phyloP scores from a whole-genome alignment of 148 eudicot genomes.

The Fallopia convolvulus region DNA sequence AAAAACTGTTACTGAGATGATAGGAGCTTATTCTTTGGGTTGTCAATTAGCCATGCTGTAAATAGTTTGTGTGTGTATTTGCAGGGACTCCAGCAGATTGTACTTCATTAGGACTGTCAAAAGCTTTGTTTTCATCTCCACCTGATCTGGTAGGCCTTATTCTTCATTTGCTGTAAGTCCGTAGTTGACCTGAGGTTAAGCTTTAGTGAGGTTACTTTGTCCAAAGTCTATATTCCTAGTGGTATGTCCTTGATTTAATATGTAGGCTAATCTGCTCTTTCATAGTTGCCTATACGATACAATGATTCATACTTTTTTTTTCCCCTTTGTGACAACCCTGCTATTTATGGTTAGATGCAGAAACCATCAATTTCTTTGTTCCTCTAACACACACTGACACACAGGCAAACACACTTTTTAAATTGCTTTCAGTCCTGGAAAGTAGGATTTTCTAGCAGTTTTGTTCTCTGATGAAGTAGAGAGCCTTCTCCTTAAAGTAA shows the following conservation, averaged over 20 bases:
- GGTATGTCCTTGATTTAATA: background rate
- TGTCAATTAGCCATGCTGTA: background rate
- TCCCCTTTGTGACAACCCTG: background rate
- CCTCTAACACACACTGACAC: background rate
- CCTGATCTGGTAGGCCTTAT: constrained; percentile 68
- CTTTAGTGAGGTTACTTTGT: background rate
- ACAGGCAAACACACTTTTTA: background rate
- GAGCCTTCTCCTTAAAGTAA: background rate
- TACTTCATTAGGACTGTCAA: constrained; percentile 74
- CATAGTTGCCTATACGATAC: background rate
- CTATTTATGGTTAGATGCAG: background rate
- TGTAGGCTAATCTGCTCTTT: background rate
- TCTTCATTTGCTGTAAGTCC: constrained; percentile 5
- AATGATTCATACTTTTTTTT: background rate
- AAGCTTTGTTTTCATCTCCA: constrained; percentile 51
- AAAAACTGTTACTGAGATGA: background rate
- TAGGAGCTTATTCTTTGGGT: constrained; percentile 3
- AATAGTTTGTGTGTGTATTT: constrained; percentile 12
- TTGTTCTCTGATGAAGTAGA: background rate
- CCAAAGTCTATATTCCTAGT: background rate
- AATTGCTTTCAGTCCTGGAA: background rate
- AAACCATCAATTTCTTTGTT: background rate
- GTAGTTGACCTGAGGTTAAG: background rate
- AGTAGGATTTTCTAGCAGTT: background rate
- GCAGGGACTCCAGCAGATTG: constrained; percentile 98